A percentile compares a stretch with the other conserved stretches of the same genome.
These are phyloP conservation scores for Rosa hybrid DNA, from an alignment of 331 rosid genomes.

Conservation along the genomic window DNA sequence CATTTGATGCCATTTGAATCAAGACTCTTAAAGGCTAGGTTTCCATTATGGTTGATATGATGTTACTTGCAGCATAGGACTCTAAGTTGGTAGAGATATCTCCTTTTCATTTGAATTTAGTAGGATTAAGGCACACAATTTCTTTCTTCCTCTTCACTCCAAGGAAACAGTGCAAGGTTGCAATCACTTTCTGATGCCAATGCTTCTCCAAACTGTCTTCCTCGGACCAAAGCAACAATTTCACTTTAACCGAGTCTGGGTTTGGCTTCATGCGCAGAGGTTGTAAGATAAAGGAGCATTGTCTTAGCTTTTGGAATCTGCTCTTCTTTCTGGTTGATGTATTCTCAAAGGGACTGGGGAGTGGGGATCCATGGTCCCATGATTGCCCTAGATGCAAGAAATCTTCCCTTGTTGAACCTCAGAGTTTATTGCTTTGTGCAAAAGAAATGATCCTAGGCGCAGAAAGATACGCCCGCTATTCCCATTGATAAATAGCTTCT, in stretches of 20 bases:
- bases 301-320: background rate
- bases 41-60: background rate
- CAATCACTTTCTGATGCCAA: slow-evolving; percentile 12
- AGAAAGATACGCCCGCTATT: no score
- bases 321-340: no score
- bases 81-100: background rate
- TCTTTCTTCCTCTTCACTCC: background rate
- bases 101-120: background rate
- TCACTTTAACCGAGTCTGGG: background rate
- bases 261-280: background rate
- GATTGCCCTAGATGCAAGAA: background rate
- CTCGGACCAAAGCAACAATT: slow-evolving; percentile 6
- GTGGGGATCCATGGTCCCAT: background rate
- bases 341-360: background rate
- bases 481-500: background rate
- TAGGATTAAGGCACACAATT: background rate
- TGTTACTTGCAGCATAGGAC: background rate
- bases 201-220: slow-evolving; percentile 33
- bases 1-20: background rate
- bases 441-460: background rate
- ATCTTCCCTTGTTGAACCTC: background rate
- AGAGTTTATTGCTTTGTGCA: background rate
- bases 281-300: background rate
- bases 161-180: background rate
- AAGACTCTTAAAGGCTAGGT: background rate